Evolutionary conservation across 2,329 filamentous ascomycete genomes (phyloP).

Genomic region (Tolypocladium ophioglossoides): DNA sequence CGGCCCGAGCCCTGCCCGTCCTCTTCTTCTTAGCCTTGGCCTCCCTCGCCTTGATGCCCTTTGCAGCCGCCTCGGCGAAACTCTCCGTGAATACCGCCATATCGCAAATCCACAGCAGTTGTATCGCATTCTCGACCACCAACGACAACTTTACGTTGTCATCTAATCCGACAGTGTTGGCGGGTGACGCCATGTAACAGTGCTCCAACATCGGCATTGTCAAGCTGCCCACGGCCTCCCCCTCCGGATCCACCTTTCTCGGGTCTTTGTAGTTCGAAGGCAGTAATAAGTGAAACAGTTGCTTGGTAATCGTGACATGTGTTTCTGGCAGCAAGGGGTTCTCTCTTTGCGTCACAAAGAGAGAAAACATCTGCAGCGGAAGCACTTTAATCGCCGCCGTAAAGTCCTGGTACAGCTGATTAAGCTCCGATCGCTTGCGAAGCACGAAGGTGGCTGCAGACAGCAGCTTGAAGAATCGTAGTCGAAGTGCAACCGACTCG

Average conservation of each 20-base stretch:
- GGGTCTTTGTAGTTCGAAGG: constrained; percentile 30
- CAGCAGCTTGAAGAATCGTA: constrained; percentile 50
- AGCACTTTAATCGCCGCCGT: constrained; percentile 46
- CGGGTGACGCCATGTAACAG: constrained; percentile 56
- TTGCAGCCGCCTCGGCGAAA: constrained; percentile 29
- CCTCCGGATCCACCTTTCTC: constrained; percentile 22
- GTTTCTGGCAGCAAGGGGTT: constrained; percentile 24
- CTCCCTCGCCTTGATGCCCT: constrained; percentile 37
- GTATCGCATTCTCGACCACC: constrained; percentile 53
- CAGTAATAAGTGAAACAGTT: constrained; percentile 35
- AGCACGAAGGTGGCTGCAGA: constrained; percentile 38
- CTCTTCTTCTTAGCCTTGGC: constrained; percentile 34
- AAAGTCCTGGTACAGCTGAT: constrained; percentile 49
- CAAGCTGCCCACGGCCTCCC: constrained; percentile 26
- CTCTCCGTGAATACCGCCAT: constrained; percentile 21
- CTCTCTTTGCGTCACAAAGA: constrained; percentile 33
- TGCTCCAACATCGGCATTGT: constrained; percentile 36
- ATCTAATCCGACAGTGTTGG: constrained; percentile 46
- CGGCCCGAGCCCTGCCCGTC: constrained; percentile 18
- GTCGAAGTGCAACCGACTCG: constrained; percentile 50
- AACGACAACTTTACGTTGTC: constrained; percentile 68
- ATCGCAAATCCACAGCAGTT: constrained; percentile 34
- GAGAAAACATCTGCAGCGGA: constrained; percentile 44
- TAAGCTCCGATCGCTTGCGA: constrained; percentile 27
- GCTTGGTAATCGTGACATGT: constrained; percentile 33